phyloP scores from a whole-genome alignment of 441 rosid species.

The Theobroma grandiflorum region DNA sequence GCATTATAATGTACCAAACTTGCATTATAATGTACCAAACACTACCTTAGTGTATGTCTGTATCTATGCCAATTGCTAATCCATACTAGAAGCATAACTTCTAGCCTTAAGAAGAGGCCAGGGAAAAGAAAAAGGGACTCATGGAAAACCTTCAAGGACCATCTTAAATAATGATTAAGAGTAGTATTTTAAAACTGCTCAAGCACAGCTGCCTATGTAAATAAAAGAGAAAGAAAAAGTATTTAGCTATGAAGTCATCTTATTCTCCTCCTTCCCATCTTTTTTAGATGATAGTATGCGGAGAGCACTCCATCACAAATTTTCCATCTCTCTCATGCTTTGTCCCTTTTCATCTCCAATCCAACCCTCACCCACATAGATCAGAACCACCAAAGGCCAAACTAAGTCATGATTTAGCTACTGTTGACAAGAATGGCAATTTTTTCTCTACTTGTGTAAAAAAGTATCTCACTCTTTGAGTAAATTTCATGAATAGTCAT shows the following conservation, averaged over 20 bases:
- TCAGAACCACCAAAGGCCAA: constrained; percentile 10
- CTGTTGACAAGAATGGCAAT: neutral
- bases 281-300: neutral
- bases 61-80: constrained; percentile 5
- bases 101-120: neutral
- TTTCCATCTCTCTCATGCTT: neutral
- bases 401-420: neutral
- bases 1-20: no score
- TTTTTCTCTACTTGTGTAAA: constrained; percentile 14
- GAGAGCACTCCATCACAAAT: constrained; percentile 9
- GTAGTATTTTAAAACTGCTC: neutral
- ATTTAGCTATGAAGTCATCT: neutral
- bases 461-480: neutral
- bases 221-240: neutral
- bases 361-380: neutral
- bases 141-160: neutral
- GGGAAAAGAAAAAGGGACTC: neutral
- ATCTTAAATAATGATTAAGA: neutral
- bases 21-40: no score
- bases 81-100: neutral
- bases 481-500: no score
- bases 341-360: constrained; percentile 3
- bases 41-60: neutral
- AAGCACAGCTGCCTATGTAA: neutral
- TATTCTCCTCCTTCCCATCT: neutral